A percentile compares a stretch with the other conserved stretches of the same genome.
Evolutionary conservation across 164 flowering plant species (phyloP).

Genomic region (Warburgia ugandensis): DNA sequence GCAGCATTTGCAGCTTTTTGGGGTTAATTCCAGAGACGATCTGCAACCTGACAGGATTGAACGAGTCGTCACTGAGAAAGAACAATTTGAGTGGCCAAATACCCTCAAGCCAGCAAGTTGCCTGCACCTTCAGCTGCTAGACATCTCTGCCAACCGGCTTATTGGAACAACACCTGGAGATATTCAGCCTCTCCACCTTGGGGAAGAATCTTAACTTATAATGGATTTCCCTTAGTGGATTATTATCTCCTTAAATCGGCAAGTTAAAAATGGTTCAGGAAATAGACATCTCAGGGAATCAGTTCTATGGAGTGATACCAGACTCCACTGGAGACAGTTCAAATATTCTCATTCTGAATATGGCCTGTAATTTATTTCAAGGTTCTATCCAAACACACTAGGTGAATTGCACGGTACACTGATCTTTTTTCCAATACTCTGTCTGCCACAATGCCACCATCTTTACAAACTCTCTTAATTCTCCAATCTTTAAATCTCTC

Average conservation of each 20-base stretch:
- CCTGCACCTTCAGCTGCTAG: background rate
- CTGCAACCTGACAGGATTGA: background rate
- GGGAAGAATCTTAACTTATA: background rate
- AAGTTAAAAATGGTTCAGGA: background rate
- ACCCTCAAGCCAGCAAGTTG: background rate
- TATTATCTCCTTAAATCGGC: background rate
- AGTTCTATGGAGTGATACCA: background rate
- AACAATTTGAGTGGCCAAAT: slow-evolving; percentile 1
- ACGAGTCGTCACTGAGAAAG: background rate
- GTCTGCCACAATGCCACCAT: slow-evolving; percentile 4
- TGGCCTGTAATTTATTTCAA: slow-evolving; percentile 5
- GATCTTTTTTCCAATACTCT: slow-evolving; percentile 8
- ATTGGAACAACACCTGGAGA: slow-evolving; percentile 3
- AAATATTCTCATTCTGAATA: background rate
- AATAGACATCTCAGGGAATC: slow-evolving; percentile 3
- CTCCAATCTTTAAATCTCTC: slow-evolving; percentile 9
- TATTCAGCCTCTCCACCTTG: background rate
- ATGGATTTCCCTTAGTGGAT: slow-evolving; percentile 5
- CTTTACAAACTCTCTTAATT: background rate
- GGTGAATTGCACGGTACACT: slow-evolving; percentile 1
- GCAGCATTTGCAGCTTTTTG: background rate
- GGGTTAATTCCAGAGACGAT: background rate
- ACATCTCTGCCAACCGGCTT: slow-evolving; percentile 1
- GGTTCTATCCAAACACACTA: slow-evolving; percentile 6
- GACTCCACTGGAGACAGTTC: background rate